Conservation (phyloP, 2,329 filamentous ascomycete genomes). For the Celoporthe dispersa region DNA sequence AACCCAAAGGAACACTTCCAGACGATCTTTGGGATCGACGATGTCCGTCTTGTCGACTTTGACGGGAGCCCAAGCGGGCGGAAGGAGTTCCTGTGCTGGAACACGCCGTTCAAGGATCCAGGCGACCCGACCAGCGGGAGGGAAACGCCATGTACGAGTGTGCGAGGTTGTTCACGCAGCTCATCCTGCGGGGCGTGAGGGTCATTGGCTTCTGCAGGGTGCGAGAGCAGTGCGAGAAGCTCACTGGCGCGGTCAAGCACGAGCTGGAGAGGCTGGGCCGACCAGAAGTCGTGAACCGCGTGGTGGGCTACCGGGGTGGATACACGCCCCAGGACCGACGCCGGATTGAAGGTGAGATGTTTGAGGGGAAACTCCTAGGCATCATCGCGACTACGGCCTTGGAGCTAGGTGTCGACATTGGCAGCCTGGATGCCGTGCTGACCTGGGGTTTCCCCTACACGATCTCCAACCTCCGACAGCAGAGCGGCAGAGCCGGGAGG, state of each 20-base stretch:
- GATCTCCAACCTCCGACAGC: slow-evolving; percentile 91
- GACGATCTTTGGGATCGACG: slow-evolving; percentile 86
- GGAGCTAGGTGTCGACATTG: slow-evolving; percentile 94
- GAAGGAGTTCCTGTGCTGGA: slow-evolving; percentile 98
- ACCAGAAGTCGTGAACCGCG: slow-evolving; percentile 73
- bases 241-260: slow-evolving; percentile 78
- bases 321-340: slow-evolving; percentile 92
- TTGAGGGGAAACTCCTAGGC: slow-evolving; percentile 88
- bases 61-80: slow-evolving; percentile 91
- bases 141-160: slow-evolving; percentile 80
- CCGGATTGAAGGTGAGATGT: slow-evolving; percentile 93
- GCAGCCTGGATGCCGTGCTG: slow-evolving; percentile 88
- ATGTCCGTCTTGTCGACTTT: slow-evolving; percentile 82
- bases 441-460: slow-evolving; percentile 95
- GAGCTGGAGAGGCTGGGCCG: slow-evolving; percentile 77
- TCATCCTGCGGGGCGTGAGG: slow-evolving; percentile 84
- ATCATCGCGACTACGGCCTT: slow-evolving; percentile 93
- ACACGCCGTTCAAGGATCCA: slow-evolving; percentile 92
- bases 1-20: slow-evolving; percentile 92
- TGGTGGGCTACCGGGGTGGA: slow-evolving; percentile 95
- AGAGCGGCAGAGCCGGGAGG: slow-evolving; percentile 89
- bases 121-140: slow-evolving; percentile 84
- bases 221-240: slow-evolving; percentile 83
- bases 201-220: slow-evolving; percentile 93
- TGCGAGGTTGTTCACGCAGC: slow-evolving; percentile 87